Conservation (phyloP, 495 filamentous ascomycete genomes). For the Neurospora tetrasperma region DNA sequence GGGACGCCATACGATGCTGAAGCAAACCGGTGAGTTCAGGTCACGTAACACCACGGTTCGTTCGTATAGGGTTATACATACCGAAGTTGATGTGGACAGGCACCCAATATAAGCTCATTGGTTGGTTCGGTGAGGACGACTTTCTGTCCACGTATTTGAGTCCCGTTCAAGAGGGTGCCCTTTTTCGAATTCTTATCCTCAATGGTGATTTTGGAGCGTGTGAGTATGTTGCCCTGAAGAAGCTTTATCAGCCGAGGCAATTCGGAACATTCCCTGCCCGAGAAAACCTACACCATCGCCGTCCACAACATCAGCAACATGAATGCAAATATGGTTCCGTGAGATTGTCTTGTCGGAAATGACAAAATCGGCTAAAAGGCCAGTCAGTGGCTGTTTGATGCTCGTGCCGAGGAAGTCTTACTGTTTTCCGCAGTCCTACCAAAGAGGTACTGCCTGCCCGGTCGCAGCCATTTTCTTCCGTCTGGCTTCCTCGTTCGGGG, state of each 20-base stretch:
- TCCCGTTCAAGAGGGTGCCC: slow-evolving; percentile 69
- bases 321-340: slow-evolving; percentile 76
- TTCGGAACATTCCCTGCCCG: neutral
- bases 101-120: slow-evolving; percentile 59
- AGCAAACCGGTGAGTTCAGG: neutral
- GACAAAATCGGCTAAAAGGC: slow-evolving; percentile 38
- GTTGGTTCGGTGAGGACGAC: slow-evolving; percentile 42
- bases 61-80: slow-evolving; percentile 12
- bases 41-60: neutral
- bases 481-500: slow-evolving; percentile 16
- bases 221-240: slow-evolving; percentile 45
- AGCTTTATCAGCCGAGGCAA: neutral
- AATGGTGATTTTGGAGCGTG: slow-evolving; percentile 53
- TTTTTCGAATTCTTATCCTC: slow-evolving; percentile 65
- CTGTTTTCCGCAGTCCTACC: slow-evolving; percentile 50
- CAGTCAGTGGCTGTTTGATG: slow-evolving; percentile 4
- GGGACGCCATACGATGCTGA: slow-evolving; percentile 71
- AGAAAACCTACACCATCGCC: slow-evolving; percentile 55
- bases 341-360: slow-evolving; percentile 72
- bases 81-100: slow-evolving; percentile 46
- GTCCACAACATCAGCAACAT: slow-evolving; percentile 52
- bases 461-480: slow-evolving; percentile 71
- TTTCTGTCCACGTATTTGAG: slow-evolving; percentile 48
- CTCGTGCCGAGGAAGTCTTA: slow-evolving; percentile 14
- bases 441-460: slow-evolving; percentile 72